A percentile compares a stretch with the other conserved stretches of the same genome.
Conservation (phyloP, 2,329 filamentous ascomycete genomes). For the Fusarium tjaetaba region DNA sequence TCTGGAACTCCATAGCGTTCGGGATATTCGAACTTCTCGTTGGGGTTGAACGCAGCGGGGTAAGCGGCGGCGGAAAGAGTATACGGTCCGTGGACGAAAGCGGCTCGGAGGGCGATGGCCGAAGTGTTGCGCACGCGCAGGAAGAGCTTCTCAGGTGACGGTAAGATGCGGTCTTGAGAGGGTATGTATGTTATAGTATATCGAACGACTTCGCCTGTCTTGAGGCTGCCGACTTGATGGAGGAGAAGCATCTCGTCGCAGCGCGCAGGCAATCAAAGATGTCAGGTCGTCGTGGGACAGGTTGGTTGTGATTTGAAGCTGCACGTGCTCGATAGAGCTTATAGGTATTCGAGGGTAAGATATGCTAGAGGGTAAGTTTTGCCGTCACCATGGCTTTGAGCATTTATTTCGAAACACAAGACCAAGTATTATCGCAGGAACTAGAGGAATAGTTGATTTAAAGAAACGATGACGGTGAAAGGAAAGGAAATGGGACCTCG, state of each 20-base stretch:
- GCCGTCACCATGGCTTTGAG: constrained; percentile 42
- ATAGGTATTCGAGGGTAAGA: neutral
- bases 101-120: constrained; percentile 88
- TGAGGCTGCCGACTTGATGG: constrained; percentile 90
- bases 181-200: constrained; percentile 94
- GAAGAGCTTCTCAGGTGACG: constrained; percentile 81
- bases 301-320: neutral
- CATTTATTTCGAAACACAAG: constrained; percentile 4
- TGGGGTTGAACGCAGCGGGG: constrained; percentile 83
- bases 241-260: constrained; percentile 78
- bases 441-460: neutral
- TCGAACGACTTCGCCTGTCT: constrained; percentile 92
- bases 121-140: constrained; percentile 93
- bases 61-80: constrained; percentile 89
- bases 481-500: neutral
- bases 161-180: constrained; percentile 86
- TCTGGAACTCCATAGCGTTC: constrained; percentile 81
- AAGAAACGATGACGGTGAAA: neutral
- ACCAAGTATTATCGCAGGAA: neutral
- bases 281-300: constrained; percentile 8
- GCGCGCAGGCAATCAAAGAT: constrained; percentile 5
- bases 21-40: constrained; percentile 77
- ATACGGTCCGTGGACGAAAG: constrained; percentile 96
- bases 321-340: constrained; percentile 17
- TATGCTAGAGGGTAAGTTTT: constrained; percentile 28